phyloP scores from a whole-genome alignment of 2,329 filamentous ascomycete genomes.

The Tolypocladium inflatum region DNA sequence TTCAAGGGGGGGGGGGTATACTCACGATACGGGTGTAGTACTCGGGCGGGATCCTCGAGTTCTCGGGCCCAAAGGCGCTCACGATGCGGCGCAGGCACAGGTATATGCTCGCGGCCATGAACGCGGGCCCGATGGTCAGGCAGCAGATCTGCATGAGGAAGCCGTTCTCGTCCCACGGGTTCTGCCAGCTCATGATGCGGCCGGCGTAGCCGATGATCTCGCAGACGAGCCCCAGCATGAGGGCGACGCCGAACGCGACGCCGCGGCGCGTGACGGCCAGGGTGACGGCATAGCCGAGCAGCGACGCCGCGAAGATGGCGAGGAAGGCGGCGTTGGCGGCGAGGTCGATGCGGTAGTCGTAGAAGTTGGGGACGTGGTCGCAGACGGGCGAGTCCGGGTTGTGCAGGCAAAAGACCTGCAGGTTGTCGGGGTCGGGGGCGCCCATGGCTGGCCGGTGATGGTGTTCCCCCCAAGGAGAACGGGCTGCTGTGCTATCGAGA shows the following conservation, averaged over 20 bases:
- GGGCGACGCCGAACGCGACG: constrained; percentile 40
- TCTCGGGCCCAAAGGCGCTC: constrained; percentile 34
- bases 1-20: neutral
- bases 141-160: constrained; percentile 51
- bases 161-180: constrained; percentile 38
- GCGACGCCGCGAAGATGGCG: constrained; percentile 36
- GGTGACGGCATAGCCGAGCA: constrained; percentile 29
- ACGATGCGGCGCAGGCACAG: constrained; percentile 46
- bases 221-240: constrained; percentile 41
- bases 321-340: constrained; percentile 42
- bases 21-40: constrained; percentile 40
- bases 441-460: neutral
- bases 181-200: constrained; percentile 43
- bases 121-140: constrained; percentile 56
- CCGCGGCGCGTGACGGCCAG: constrained; percentile 35
- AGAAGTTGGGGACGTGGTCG: constrained; percentile 26
- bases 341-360: constrained; percentile 41
- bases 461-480: neutral
- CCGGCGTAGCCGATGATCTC: constrained; percentile 53
- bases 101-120: constrained; percentile 55
- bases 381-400: constrained; percentile 19
- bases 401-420: constrained; percentile 14
- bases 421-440: neutral
- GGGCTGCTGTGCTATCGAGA: neutral
- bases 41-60: constrained; percentile 36